Percentiles rank a stretch among this genome's conserved stretches.
These are phyloP conservation scores for Pyrenochaeta sp. DNA, from an alignment of 2,329 filamentous ascomycete species.

Conservation along the genomic window DNA sequence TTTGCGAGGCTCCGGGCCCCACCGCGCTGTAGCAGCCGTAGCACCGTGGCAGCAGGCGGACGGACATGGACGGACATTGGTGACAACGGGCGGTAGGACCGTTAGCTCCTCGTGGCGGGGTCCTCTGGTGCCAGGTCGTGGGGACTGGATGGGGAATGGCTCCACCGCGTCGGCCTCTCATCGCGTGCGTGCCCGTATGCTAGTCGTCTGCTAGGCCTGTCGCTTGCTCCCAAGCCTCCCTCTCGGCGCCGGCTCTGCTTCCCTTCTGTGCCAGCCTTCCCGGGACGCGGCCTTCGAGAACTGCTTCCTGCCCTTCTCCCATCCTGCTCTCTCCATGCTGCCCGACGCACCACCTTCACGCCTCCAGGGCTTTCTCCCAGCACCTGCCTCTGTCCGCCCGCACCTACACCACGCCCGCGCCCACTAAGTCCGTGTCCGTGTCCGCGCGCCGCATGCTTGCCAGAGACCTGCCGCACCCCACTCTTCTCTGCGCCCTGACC, in stretches of 20 bases:
- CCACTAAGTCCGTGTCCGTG: constrained; percentile 8
- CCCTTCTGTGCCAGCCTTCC: constrained; percentile 11
- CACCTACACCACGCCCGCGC: constrained; percentile 13
- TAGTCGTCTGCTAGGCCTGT: neutral
- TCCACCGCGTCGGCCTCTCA: neutral
- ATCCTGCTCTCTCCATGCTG: constrained; percentile 18
- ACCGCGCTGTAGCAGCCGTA: neutral
- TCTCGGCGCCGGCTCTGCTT: constrained; percentile 19
- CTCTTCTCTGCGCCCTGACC: constrained; percentile 22
- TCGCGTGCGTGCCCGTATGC: neutral
- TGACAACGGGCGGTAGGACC: neutral
- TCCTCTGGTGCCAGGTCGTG: constrained; percentile 3
- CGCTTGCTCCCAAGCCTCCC: constrained; percentile 13
- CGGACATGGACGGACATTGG: constrained; percentile 1
- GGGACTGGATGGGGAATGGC: constrained; percentile 1
- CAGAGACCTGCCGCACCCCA: constrained; percentile 16
- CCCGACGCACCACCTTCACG: constrained; percentile 2
- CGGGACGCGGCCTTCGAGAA: constrained; percentile 6
- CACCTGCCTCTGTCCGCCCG: constrained; percentile 12
- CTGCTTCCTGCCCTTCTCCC: constrained; percentile 6
- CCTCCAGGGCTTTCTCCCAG: constrained; percentile 17
- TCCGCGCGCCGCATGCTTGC: constrained; percentile 21
- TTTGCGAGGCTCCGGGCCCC: constrained; percentile 5
- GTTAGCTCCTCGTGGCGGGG: constrained; percentile 9
- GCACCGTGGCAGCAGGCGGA: neutral